Evolutionary conservation across 805 yeast genomes (phyloP), one percentile per base, ranked within the genome.

Genomic region (Metschnikowia lunata): DNA sequence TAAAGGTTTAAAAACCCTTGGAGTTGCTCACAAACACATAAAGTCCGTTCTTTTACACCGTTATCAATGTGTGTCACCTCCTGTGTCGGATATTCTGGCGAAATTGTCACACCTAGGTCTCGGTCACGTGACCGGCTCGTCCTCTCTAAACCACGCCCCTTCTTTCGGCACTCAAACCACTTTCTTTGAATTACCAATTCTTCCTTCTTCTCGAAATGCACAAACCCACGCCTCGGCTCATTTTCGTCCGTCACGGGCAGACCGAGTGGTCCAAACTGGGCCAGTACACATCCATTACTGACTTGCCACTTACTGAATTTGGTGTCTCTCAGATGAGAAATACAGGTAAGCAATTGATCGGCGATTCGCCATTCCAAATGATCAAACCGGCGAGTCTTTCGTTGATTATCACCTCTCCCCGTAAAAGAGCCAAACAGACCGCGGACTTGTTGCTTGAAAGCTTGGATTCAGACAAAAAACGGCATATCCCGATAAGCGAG

Each of bases 201-300:
- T 6, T 29, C 4, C 11, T 11, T 11, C 31, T 12, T 6, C 31
- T 29, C 31, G n/a, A 4, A 3, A 50, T 48, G 52, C 45, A 44
- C 7, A 48, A 50, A 31, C 52, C 48, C 12, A 74, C 85, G 10
- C 90, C 90, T 28, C 75, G 90, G 62, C 76, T 84, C 40, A 74
- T 84, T 26, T 78, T 84, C 51, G 76, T 84, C 39, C 88, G 93
- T 61, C 93, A 85, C 54, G 91, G 91, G 54, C 96, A 90, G 69
- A 90, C 98, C 2, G 95, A 83, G 63, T 90, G 98, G 98, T 90
- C 97, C 37, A 82, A 85, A 58, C 76, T 89, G 2, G 98, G 98
- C 26, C 96, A 88, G 62, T 84, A 87, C 67, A 91, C 98, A 4
- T 88, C 97, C 2, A 52, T 72, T 35, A 91, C 98, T 1, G 97